Conservation (phyloP, 2,329 filamentous ascomycete species). For the Fusarium oxysporum region DNA sequence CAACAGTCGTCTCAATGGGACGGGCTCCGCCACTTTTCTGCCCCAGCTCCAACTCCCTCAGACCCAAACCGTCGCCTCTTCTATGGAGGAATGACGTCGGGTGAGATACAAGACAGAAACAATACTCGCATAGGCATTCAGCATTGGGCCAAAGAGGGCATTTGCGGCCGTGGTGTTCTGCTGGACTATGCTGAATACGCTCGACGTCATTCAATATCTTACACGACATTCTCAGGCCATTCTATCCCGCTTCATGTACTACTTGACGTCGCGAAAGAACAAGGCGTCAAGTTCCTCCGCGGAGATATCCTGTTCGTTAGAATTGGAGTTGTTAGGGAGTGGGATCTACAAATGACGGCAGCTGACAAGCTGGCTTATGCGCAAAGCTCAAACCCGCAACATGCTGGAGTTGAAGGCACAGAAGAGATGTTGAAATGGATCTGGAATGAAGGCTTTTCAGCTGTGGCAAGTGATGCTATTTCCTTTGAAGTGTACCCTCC, state of each 20-base stretch:
- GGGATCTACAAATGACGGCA: background rate
- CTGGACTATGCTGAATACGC: constrained; percentile 1
- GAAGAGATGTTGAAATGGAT: constrained; percentile 12
- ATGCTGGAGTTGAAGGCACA: constrained; percentile 1
- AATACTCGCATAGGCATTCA: background rate
- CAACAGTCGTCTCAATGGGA: constrained; percentile 13
- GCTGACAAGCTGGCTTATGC: background rate
- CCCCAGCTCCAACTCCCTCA: background rate
- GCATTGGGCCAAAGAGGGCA: constrained; percentile 4
- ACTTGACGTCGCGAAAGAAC: background rate
- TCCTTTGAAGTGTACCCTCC: constrained; percentile 2
- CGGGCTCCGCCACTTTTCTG: constrained; percentile 2
- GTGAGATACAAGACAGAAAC: background rate
- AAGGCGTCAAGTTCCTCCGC: background rate
- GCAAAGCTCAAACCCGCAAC: background rate
- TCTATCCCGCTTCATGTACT: background rate
- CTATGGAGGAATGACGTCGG: constrained; percentile 2
- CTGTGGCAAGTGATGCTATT: background rate
- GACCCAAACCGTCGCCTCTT: background rate
- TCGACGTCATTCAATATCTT: background rate
- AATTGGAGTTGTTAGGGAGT: background rate
- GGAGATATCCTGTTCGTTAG: background rate
- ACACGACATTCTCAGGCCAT: background rate
- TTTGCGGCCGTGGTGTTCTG: constrained; percentile 2
- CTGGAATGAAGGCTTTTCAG: constrained; percentile 4